These are phyloP conservation scores for Erodium moschatum DNA, from an alignment of 441 rosid species.

Conservation along the genomic window DNA sequence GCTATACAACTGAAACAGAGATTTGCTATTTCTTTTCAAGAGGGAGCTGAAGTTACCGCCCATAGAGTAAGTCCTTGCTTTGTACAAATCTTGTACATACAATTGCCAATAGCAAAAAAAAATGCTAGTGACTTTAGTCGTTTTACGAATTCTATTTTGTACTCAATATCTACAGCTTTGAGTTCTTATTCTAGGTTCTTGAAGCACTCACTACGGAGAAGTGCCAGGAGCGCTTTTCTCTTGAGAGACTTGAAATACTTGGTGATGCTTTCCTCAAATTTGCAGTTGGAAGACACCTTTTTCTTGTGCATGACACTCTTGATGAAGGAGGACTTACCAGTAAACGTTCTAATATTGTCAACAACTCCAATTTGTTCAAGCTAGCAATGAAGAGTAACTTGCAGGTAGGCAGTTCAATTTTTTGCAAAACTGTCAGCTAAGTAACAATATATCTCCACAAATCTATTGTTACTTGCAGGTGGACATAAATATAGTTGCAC, in stretches of 20 bases:
- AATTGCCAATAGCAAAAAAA: neutral
- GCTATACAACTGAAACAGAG: slow-evolving; percentile 75
- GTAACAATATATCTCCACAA: neutral
- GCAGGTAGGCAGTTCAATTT: slow-evolving; percentile 43
- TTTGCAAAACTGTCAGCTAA: slow-evolving; percentile 1
- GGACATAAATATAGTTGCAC: neutral
- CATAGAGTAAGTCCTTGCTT: slow-evolving; percentile 42
- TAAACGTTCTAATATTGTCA: slow-evolving; percentile 74
- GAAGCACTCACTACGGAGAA: slow-evolving; percentile 96
- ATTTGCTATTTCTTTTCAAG: slow-evolving; percentile 59
- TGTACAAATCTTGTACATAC: neutral
- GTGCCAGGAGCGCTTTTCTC: slow-evolving; percentile 92
- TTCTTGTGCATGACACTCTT: slow-evolving; percentile 60
- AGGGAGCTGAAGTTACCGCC: slow-evolving; percentile 69
- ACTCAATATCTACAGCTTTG: slow-evolving; percentile 23
- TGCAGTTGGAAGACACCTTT: slow-evolving; percentile 74
- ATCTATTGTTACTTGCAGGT: neutral
- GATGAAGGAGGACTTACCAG: slow-evolving; percentile 88
- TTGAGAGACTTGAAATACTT: slow-evolving; percentile 86
- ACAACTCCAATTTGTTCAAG: slow-evolving; percentile 65
- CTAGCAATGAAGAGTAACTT: slow-evolving; percentile 54
- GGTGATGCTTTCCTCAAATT: slow-evolving; percentile 95
- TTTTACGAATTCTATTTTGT: slow-evolving; percentile 14
- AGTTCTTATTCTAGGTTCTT: slow-evolving; percentile 45
- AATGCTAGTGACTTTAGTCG: neutral